Conservation (phyloP, 2,329 filamentous ascomycete genomes). For the Neonectria magnoliae region DNA sequence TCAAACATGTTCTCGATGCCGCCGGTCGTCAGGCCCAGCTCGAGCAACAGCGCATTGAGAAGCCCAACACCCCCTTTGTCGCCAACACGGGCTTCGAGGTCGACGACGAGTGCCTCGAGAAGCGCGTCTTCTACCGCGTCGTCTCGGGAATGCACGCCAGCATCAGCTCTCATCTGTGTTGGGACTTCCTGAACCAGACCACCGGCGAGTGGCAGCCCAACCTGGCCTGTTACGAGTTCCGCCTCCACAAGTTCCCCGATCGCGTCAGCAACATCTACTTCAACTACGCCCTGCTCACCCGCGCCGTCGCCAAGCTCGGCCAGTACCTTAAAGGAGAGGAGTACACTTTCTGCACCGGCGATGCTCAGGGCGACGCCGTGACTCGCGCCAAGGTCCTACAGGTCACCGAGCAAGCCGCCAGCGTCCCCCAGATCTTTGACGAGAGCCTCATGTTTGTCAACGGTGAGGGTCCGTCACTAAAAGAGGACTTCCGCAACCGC, state of each 20-base stretch:
- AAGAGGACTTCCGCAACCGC: constrained; percentile 96
- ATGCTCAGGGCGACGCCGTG: constrained; percentile 77
- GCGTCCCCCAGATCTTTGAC: constrained; percentile 86
- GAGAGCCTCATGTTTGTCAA: constrained; percentile 95
- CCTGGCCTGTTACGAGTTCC: constrained; percentile 83
- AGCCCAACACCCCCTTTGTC: constrained; percentile 67
- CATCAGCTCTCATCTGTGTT: constrained; percentile 95
- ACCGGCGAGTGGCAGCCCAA: constrained; percentile 95
- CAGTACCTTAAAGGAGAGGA: constrained; percentile 73
- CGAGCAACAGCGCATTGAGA: constrained; percentile 57
- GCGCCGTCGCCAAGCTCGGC: constrained; percentile 89
- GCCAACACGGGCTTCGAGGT: constrained; percentile 75
- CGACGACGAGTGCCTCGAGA: constrained; percentile 95
- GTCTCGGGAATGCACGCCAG: constrained; percentile 98
- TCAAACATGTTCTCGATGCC: constrained; percentile 68
- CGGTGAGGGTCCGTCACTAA: constrained; percentile 78
- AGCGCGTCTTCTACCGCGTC: constrained; percentile 97
- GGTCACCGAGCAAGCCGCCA: constrained; percentile 76
- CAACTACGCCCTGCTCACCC: constrained; percentile 95
- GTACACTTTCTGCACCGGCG: constrained; percentile 94
- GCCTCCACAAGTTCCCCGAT: constrained; percentile 87
- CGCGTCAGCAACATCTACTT: constrained; percentile 98
- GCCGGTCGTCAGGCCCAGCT: constrained; percentile 70
- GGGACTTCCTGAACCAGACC: constrained; percentile 94
- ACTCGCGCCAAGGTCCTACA: constrained; percentile 86